Evolutionary conservation across 2,329 filamentous ascomycete species (phyloP), one percentile per base, ranked within the genome.

Genomic region (Alternaria ethzedia): DNA sequence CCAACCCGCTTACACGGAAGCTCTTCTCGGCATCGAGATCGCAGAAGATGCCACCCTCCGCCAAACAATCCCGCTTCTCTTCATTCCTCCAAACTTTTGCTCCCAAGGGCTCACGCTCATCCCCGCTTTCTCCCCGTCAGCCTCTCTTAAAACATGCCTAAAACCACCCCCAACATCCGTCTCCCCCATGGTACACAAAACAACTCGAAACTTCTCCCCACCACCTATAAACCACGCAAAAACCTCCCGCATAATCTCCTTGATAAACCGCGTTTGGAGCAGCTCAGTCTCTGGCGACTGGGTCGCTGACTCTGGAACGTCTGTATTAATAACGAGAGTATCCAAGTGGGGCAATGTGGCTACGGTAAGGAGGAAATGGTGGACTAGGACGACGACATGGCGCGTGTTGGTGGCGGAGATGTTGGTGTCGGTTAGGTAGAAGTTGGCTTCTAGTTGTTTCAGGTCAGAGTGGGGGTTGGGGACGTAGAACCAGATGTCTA

Each of bases 301-400:
- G 6, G 46, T n/a, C 15, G 46, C 26, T 6, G n/a, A 50, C 10
- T 17, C 36, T 17, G 25, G 46, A 20, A 26, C 7, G n/a, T 26
- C 10, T 9, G 28, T 20, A n/a, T 50, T 13, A 0, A 20, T 30
- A 13, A 17, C 17, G 15, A 28, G 25, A 12, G 5, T 49, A 7
- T 28, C 1, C 23, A 49, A 12, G n/a, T 17, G 20, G 4, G 32
- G 15, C 32, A 36, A n/a, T 28, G 46, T n/a, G 6, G 46, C 26
- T 26, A 26, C n/a, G 6, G 0, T 0, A 1, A 12, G 6, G 13
- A 50, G 46, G 1, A 50, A 25, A 5, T 30, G n/a, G 9, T 1
- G 46, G 13, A 30, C 17, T 3, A 28, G 25, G n/a, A 26, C 17
- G n/a, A 17, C 0, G 0, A 20, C 46, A 3, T 12, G 25, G 25